Conservation (phyloP, 331 rosid genomes). For the Acacia pycnantha region DNA sequence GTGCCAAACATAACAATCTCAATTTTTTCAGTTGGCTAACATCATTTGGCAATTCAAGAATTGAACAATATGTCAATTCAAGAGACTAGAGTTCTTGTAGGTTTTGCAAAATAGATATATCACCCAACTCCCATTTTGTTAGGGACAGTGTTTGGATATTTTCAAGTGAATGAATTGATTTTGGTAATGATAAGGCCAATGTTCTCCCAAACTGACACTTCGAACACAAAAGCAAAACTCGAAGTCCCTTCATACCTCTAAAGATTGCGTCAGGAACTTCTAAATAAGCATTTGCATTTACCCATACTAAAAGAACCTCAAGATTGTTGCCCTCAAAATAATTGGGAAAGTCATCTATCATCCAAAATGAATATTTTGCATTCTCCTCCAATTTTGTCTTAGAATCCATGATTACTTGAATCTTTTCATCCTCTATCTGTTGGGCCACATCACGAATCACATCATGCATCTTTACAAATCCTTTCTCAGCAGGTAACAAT, state of each 20-base stretch:
- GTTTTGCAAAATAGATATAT: slow-evolving; percentile 14
- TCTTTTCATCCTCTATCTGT: not conserved
- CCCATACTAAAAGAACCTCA: not conserved
- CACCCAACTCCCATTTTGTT: not conserved
- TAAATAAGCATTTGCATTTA: not conserved
- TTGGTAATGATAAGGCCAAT: not conserved
- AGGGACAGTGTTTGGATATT: not conserved
- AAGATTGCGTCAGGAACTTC: not conserved
- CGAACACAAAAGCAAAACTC: slow-evolving; percentile 22
- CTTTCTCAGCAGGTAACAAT: not conserved
- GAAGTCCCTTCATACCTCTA: slow-evolving; percentile 1
- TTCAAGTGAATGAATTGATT: not conserved
- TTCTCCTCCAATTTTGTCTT: not conserved
- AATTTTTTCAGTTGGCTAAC: not conserved
- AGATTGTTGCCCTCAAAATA: not conserved
- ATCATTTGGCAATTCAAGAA: not conserved
- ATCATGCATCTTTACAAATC: not conserved
- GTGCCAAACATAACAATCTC: not conserved
- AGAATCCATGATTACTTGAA: not conserved
- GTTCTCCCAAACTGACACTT: accelerated
- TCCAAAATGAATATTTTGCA: not conserved
- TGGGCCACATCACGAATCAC: not conserved
- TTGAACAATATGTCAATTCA: not conserved
- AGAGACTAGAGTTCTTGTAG: not conserved
- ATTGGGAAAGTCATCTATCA: not conserved